A percentile compares a stretch with the other conserved stretches of the same genome.
Evolutionary conservation across 2,329 filamentous ascomycete species (phyloP).

Genomic region (Aureobasidium leucospermi): DNA sequence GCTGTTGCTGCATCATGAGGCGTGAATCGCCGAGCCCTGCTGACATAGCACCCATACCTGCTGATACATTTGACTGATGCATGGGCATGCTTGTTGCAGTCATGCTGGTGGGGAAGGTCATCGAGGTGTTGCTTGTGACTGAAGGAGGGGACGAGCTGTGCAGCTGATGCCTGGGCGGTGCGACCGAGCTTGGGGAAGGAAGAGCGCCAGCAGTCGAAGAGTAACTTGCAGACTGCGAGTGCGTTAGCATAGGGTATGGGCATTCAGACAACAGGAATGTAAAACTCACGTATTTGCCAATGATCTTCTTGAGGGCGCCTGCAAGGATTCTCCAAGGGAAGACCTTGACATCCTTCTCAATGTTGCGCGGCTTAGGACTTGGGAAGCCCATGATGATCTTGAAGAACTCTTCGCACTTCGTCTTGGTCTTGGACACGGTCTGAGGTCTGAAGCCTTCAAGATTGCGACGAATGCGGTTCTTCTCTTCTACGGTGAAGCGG

Average conservation of each 20-base stretch:
- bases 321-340: constrained; percentile 92
- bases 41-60: constrained; percentile 28
- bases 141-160: constrained; percentile 21
- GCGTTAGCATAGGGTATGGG: constrained; percentile 3
- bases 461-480: constrained; percentile 94
- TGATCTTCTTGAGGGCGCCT: constrained; percentile 91
- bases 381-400: constrained; percentile 98
- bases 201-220: constrained; percentile 54
- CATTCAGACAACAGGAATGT: neutral
- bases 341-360: constrained; percentile 98
- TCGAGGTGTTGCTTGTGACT: constrained; percentile 26
- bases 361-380: constrained; percentile 90
- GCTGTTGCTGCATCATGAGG: constrained; percentile 22
- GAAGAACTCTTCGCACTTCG: constrained; percentile 91
- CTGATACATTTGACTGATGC: constrained; percentile 25
- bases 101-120: constrained; percentile 25
- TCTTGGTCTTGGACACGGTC: constrained; percentile 87
- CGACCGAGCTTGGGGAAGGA: constrained; percentile 22
- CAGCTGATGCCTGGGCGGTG: constrained; percentile 24
- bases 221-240: constrained; percentile 55
- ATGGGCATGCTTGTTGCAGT: constrained; percentile 19
- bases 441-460: constrained; percentile 87
- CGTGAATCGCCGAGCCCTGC: constrained; percentile 34
- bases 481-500: constrained; percentile 92
- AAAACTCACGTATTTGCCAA: constrained; percentile 78